phyloP scores from a whole-genome alignment of 1,139 yeast genomes.

The Geotrichum macrosporum region DNA sequence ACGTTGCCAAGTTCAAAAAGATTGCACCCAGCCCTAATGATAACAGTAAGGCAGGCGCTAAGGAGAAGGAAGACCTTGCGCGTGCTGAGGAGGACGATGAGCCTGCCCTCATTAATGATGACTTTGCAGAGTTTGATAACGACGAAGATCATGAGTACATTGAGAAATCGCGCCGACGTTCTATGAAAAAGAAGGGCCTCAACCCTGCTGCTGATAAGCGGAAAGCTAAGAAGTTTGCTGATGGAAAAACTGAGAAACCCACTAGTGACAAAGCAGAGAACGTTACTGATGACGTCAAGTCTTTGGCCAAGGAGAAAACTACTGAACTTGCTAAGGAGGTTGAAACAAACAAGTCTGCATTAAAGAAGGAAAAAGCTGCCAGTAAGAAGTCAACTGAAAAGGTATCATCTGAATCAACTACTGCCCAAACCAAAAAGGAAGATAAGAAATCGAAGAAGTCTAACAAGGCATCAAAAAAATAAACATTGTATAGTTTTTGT shows the following conservation, averaged over 20 bases:
- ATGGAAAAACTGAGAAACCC: conserved; percentile 15
- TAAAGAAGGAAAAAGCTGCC: background rate
- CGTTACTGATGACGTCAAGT: background rate
- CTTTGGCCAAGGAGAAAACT: conserved; percentile 9
- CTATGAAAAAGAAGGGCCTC: conserved; percentile 73
- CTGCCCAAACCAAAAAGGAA: conserved; percentile 11
- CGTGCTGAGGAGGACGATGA: conserved; percentile 64
- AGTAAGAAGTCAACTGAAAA: conserved; percentile 7
- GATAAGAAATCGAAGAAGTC: conserved; percentile 15
- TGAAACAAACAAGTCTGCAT: background rate
- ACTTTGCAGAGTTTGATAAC: conserved; percentile 77
- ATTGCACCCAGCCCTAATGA: conserved; percentile 67
- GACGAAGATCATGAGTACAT: conserved; percentile 73
- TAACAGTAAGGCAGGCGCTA: conserved; percentile 78
- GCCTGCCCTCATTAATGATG: conserved; percentile 75
- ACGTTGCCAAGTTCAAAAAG: conserved; percentile 93
- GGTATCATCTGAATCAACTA: background rate
- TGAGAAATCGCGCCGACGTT: conserved; percentile 67
- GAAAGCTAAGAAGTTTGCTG: conserved; percentile 22
- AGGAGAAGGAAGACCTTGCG: conserved; percentile 76
- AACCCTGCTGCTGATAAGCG: conserved; percentile 52
- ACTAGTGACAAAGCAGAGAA: conserved; percentile 12
- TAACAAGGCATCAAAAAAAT: conserved; percentile 18
- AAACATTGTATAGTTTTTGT: no score
- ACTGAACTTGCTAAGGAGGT: background rate